These are phyloP conservation scores for Rhynchospora pubera DNA, from an alignment of 176 grass and related monocot species.

Conservation along the genomic window DNA sequence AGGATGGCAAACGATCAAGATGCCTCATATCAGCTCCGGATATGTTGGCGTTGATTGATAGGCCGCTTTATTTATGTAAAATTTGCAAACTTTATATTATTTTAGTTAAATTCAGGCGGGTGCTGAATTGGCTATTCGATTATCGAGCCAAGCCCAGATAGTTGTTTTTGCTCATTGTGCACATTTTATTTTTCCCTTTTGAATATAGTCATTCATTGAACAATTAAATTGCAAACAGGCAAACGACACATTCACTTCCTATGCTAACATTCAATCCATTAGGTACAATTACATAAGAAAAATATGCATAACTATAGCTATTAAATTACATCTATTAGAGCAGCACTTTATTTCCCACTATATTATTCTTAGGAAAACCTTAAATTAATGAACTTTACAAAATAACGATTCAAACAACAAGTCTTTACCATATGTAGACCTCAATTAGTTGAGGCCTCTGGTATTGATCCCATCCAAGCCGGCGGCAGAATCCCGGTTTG, in stretches of 20 bases:
- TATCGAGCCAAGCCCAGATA: too few species aligned
- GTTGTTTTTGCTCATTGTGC: not conserved
- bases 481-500: slow-evolving; percentile 76
- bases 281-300: too few species aligned
- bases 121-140: too few species aligned
- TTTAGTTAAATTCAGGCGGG: too few species aligned
- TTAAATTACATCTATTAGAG: not conserved
- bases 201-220: not conserved
- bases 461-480: slow-evolving; percentile 55
- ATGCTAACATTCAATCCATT: too few species aligned
- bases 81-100: too few species aligned
- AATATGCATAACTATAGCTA: not conserved
- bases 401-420: not conserved
- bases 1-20: too few species aligned
- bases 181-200: not conserved
- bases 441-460: not conserved
- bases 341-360: not conserved
- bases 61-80: too few species aligned
- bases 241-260: too few species aligned
- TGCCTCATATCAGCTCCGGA: too few species aligned
- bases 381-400: not conserved
- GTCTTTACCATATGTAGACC: not conserved
- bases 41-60: too few species aligned
- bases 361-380: not conserved
- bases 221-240: not conserved